These are phyloP conservation scores for Populus tomentosa DNA, from an alignment of 441 rosid genomes.

Conservation along the genomic window DNA sequence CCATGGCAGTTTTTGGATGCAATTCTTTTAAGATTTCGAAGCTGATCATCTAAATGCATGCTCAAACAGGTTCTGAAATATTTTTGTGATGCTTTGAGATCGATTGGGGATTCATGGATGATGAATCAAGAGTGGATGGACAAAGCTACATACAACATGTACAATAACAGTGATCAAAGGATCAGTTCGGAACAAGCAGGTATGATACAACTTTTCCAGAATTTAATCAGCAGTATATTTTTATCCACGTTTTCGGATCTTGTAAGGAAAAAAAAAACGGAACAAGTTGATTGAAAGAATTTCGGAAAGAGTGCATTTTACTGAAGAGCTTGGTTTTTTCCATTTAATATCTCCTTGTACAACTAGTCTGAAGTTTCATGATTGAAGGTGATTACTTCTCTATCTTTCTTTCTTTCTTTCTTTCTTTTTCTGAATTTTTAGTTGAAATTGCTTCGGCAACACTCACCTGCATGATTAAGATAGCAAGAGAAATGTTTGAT, in stretches of 20 bases:
- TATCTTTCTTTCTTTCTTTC: neutral
- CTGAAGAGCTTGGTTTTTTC: neutral
- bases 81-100: conserved; percentile 54
- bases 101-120: conserved; percentile 70
- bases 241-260: neutral
- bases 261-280: neutral
- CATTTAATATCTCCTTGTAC: neutral
- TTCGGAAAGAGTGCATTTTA: neutral
- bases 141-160: conserved; percentile 30
- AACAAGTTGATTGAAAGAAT: neutral
- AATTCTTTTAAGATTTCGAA: neutral
- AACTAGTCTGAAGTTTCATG: conserved; percentile 1
- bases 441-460: conserved; percentile 60
- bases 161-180: conserved; percentile 29
- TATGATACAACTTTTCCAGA: conserved; percentile 19
- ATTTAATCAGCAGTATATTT: neutral
- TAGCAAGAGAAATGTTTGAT: conserved; percentile 54
- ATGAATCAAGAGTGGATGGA: conserved; percentile 48
- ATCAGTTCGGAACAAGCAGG: conserved; percentile 52
- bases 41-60: conserved; percentile 1
- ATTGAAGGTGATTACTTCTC: conserved; percentile 2
- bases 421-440: conserved; percentile 22
- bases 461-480: conserved; percentile 57
- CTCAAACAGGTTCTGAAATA: conserved; percentile 45
- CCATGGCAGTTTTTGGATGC: neutral